Evolutionary conservation across 495 filamentous ascomycete species (phyloP), one percentile per base, ranked within the genome.

Genomic region (Echria macrotheca): DNA sequence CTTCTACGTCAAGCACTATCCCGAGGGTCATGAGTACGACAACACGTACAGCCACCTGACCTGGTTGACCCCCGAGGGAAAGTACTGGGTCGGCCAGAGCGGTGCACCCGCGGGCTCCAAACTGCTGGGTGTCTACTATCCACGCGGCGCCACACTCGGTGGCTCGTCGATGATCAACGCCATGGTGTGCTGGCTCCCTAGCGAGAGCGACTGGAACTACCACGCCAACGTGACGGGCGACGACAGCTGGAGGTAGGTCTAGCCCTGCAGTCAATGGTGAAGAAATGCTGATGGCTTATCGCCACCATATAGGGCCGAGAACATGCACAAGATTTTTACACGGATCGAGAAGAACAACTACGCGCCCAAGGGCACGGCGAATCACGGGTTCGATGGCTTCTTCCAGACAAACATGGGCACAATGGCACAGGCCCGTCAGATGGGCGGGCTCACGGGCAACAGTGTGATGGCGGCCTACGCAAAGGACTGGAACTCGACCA

Each of bases 341-440:
- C 57, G 56, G 29, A 63, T 68, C 35, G 65, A 68, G 23, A 57
- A 66, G 38, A 68, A 68, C 57, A 66, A 68, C 56, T 63, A 57
- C 54, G 47, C 57, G 12, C 23, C 63, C 14, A 49, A 53, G 5
- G 54, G 51, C 19, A 46, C 60, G 8, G 24, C 58, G 8, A 55
- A 50, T 15, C 63, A 64, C 48, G 63, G 63, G 23, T 66, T 61
- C 50, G 56, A 64, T 45, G 63, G 63, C 41, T 66, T 57, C 46
- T 68, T 68, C 53, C 58, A 68, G 37, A 68, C 63, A 25, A 53
- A 58, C 37, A 68, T 66, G 65, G 61, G 59, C 26, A 40, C 57
- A 39, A 60, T 58, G 51, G 36, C 53, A 6, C 61, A 64, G 45
- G 43, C 51, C 32, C 32, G 46, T 12, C 55, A 56, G 12, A n/a